Conservation (phyloP, 441 rosid species). For the Bocquillonia castaneifolia region DNA sequence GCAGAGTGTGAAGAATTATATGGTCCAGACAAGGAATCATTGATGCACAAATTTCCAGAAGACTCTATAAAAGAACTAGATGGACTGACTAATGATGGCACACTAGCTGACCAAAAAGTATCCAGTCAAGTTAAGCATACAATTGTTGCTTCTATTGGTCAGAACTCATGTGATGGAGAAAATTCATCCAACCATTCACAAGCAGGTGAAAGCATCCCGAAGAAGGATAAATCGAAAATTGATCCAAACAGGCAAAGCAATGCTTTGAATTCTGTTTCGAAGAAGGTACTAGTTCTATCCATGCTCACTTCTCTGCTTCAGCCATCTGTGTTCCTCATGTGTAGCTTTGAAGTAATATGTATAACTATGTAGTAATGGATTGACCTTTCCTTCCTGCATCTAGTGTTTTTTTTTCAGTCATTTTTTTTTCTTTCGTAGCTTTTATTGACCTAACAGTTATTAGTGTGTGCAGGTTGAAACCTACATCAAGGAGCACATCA, state of each 20-base stretch:
- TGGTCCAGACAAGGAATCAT: conserved; percentile 82
- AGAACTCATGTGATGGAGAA: conserved; percentile 32
- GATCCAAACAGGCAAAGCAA: conserved; percentile 30
- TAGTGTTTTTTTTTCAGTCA: neutral
- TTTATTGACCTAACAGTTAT: conserved; percentile 17
- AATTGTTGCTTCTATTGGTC: conserved; percentile 26
- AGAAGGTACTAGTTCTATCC: conserved; percentile 51
- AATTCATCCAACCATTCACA: conserved; percentile 29
- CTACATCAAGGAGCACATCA: conserved; percentile 90
- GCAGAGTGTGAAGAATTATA: conserved; percentile 87
- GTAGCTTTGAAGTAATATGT: neutral
- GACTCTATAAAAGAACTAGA: conserved; percentile 27
- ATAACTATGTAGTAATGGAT: neutral
- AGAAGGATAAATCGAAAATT: conserved; percentile 36
- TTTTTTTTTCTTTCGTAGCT: conserved; percentile 3
- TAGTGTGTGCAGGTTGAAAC: conserved; percentile 66
- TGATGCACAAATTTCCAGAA: conserved; percentile 43
- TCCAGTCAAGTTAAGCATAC: conserved; percentile 25
- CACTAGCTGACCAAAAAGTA: conserved; percentile 27
- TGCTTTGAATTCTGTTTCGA: conserved; percentile 37
- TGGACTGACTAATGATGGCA: conserved; percentile 24
- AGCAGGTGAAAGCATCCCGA: conserved; percentile 34
- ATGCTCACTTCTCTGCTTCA: neutral
- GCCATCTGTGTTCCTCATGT: neutral
- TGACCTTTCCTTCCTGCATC: neutral